phyloP scores from a whole-genome alignment of 2,329 filamentous ascomycete genomes.

The Fusarium humuli region DNA sequence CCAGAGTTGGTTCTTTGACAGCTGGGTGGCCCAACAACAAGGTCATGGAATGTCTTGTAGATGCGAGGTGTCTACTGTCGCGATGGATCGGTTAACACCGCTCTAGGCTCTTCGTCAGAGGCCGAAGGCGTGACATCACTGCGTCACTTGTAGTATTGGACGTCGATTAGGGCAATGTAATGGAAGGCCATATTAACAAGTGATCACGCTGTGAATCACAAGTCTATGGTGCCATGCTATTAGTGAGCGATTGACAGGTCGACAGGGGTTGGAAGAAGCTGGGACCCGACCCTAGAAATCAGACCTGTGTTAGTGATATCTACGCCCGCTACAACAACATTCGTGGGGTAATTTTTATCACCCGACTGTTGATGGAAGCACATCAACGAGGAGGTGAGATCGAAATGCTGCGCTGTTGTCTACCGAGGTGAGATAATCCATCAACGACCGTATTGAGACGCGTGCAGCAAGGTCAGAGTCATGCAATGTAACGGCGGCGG shows the following conservation, averaged over 20 bases:
- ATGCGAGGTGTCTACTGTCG: constrained; percentile 18
- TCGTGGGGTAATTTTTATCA: constrained; percentile 42
- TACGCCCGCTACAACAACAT: constrained; percentile 40
- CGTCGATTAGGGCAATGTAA: constrained; percentile 24
- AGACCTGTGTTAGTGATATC: constrained; percentile 14
- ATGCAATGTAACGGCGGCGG: constrained; percentile 34
- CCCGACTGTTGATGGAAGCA: constrained; percentile 17
- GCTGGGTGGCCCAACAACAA: constrained; percentile 15
- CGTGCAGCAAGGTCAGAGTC: constrained; percentile 23
- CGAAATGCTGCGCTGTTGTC: constrained; percentile 16
- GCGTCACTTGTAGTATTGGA: constrained; percentile 38
- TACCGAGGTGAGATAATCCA: constrained; percentile 18
- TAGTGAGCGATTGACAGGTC: constrained; percentile 30
- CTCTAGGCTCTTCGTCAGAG: constrained; percentile 12
- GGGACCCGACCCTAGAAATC: constrained; percentile 10
- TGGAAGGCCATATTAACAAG: constrained; percentile 24
- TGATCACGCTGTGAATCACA: constrained; percentile 31
- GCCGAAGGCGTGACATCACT: constrained; percentile 31
- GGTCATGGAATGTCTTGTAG: constrained; percentile 1
- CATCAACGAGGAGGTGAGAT: constrained; percentile 21
- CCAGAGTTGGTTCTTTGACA: constrained; percentile 3
- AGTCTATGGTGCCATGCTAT: constrained; percentile 42
- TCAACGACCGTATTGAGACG: constrained; percentile 24
- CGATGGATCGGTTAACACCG: constrained; percentile 18
- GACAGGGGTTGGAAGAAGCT: constrained; percentile 8